Conservation (phyloP, 2,329 filamentous ascomycete genomes). For the Fusarium brevicatenulatum region DNA sequence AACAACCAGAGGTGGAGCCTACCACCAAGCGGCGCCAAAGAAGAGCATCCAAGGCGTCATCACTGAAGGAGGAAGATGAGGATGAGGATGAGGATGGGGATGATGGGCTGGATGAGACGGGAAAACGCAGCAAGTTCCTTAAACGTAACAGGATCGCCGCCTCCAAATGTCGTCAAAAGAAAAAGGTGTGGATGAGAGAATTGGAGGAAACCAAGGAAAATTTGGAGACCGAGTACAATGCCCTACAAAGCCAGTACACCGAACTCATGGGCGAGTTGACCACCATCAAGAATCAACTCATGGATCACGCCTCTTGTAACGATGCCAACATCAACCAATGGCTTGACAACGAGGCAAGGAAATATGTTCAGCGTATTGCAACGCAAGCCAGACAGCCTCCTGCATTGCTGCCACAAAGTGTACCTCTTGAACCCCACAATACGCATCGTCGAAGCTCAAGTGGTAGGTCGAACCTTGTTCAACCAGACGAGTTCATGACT, state of each 20-base stretch:
- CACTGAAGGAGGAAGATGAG: conserved; percentile 26
- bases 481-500: background rate
- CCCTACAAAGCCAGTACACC: conserved; percentile 57
- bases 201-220: conserved; percentile 58
- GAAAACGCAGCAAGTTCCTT: conserved; percentile 66
- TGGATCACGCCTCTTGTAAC: conserved; percentile 63
- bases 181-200: conserved; percentile 63
- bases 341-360: conserved; percentile 62
- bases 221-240: conserved; percentile 56
- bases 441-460: conserved; percentile 16
- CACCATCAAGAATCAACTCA: conserved; percentile 61
- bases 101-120: conserved; percentile 39
- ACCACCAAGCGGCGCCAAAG: background rate
- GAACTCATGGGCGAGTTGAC: conserved; percentile 57
- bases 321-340: conserved; percentile 64
- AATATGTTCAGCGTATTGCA: conserved; percentile 54
- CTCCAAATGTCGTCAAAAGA: conserved; percentile 78
- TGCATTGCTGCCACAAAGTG: background rate
- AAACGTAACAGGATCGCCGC: conserved; percentile 78
- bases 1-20: background rate
- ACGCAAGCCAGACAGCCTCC: background rate
- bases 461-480: background rate
- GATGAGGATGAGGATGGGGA: conserved; percentile 32
- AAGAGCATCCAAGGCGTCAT: background rate
- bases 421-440: background rate